A percentile compares a stretch with the other conserved stretches of the same genome.
Evolutionary conservation across 345 rosid species (phyloP).

Genomic region (Conringia planisiliqua): DNA sequence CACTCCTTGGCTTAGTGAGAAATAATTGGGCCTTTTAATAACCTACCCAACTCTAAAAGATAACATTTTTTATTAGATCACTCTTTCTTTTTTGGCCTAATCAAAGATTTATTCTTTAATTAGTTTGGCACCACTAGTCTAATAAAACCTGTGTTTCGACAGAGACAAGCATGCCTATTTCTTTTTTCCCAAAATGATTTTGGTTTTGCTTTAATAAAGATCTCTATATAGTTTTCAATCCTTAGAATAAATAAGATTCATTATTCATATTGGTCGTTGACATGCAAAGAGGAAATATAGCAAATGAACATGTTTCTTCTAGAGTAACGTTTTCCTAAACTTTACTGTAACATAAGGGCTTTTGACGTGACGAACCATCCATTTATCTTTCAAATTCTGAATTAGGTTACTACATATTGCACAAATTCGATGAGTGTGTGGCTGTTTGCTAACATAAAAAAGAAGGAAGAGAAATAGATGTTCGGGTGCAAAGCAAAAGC

Average conservation of each 20-base stretch:
- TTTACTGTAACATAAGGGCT: not conserved
- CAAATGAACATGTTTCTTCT: conserved; percentile 4
- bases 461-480: not conserved
- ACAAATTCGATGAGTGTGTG: not conserved
- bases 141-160: conserved; percentile 16
- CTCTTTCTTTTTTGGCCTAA: not conserved
- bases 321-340: not conserved
- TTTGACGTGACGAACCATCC: not conserved
- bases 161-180: conserved; percentile 18
- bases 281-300: not conserved
- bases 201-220: conserved; percentile 23
- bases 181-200: not conserved
- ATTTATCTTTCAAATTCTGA: not conserved
- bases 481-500: not conserved
- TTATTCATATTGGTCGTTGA: conserved; percentile 2
- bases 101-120: conserved; percentile 7
- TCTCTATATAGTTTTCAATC: conserved; percentile 5
- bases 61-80: not conserved
- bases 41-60: conserved; percentile 19
- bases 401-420: not conserved
- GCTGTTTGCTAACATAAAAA: not conserved
- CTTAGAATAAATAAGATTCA: not conserved
- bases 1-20: conserved; percentile 19
- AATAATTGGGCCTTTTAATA: conserved; percentile 33
- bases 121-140: conserved; percentile 22